Base-by-base conservation (phyloP, 2,329 filamentous ascomycete genomes). In the Xylariaceae sp. region DNA sequence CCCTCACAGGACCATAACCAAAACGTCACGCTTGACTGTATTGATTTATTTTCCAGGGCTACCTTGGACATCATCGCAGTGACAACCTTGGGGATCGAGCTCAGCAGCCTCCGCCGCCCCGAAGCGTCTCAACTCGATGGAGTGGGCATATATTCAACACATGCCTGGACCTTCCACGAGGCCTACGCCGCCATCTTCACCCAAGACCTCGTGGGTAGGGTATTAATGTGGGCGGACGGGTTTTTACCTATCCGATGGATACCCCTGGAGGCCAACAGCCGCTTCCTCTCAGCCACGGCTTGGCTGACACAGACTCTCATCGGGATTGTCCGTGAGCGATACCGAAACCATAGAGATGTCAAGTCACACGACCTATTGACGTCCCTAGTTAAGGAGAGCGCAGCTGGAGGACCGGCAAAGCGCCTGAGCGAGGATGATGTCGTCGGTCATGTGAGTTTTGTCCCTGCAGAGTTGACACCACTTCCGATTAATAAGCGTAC, bases 301-400 rank as follows among this genome's bases (percentile, higher is more conserved):
- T 43, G 33, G 21, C n/a, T 54, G 33, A 50, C 50, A 40, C 33
- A 35, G 6, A 25, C 25, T 19, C 8, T 19, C 16, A 29, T 22
- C 6, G 11, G 21, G 1, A 12, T 43, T 5, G 25, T 39, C 17
- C 14, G 43, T 11, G n/a, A 22, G 29, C 37, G 44, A 12, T 21
- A 27, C n/a, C 29, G 20, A 4, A 22, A 46, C 1, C 41, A 41
- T 4, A 20, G 33, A 19, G 21, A 39, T 42, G 12, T 20, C 14
- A 17, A 17, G 19, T 12, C 16, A 20, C 17, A 21, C 22, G 62
- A 64, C 25, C 47, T 64, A 1, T 33, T 63, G 19, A 58, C 55
- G 0, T 64, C 60, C 19, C 56, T 64, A 17, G 37, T 64, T 2
- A 55, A 64, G 37, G 53, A 60, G 37, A 55, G 48, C 7, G 42